phyloP scores from a whole-genome alignment of 371 early-diverging fungal genomes.

The Batrachochytrium dendrobatidis region DNA sequence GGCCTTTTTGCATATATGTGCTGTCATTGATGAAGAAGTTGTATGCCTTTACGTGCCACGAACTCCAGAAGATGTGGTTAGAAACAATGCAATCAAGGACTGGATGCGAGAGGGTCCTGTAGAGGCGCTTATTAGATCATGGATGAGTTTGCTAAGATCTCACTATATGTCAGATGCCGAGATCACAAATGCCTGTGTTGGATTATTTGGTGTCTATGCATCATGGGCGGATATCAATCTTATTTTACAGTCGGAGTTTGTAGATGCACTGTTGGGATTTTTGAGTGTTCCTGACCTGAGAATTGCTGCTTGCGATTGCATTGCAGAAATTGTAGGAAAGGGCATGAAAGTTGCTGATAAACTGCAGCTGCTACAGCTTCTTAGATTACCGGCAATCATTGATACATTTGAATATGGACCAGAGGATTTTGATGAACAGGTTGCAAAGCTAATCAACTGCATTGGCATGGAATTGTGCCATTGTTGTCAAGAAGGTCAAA shows the following conservation, averaged over 20 bases:
- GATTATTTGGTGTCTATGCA: conserved; percentile 42
- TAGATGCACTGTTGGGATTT: conserved; percentile 66
- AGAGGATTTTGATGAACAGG: conserved; percentile 64
- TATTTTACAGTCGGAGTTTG: conserved; percentile 76
- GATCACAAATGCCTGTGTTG: conserved; percentile 57
- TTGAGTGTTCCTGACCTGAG: conserved; percentile 53
- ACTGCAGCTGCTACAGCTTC: conserved; percentile 69
- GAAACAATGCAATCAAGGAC: conserved; percentile 83
- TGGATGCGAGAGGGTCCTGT: conserved; percentile 82
- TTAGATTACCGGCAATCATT: conserved; percentile 64
- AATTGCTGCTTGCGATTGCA: conserved; percentile 70
- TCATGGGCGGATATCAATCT: conserved; percentile 92
- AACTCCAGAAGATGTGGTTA: conserved; percentile 57
- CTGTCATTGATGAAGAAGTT: conserved; percentile 86
- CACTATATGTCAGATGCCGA: conserved; percentile 48
- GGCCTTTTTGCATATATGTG: conserved; percentile 70
- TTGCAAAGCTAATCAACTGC: conserved; percentile 74
- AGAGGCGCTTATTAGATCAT: conserved; percentile 61
- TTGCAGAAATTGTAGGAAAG: conserved; percentile 78
- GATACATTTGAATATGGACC: conserved; percentile 17
- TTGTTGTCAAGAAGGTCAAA: conserved; percentile 54
- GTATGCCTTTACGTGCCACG: conserved; percentile 70
- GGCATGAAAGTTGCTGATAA: conserved; percentile 89
- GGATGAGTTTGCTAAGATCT: conserved; percentile 62
- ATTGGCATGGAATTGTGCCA: conserved; percentile 75